A percentile compares a stretch with the other conserved stretches of the same genome.
These are phyloP conservation scores for Wickerhamomyces chaumierensis DNA, from an alignment of 805 yeast genomes.

Conservation along the genomic window DNA sequence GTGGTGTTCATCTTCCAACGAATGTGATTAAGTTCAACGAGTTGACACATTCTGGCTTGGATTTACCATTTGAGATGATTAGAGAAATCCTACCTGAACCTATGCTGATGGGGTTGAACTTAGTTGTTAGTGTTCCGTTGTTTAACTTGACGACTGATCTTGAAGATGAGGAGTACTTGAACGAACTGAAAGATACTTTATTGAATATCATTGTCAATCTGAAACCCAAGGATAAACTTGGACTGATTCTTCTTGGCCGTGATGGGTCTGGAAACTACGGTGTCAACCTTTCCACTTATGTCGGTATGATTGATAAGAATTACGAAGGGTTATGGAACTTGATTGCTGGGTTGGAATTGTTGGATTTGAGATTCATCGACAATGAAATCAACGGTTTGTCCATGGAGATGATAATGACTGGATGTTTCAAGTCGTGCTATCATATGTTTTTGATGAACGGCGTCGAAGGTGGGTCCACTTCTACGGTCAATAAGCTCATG, in stretches of 20 bases:
- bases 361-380: constrained; percentile 1
- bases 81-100: constrained; percentile 30
- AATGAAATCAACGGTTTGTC: constrained; percentile 1
- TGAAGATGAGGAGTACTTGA: constrained; percentile 20
- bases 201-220: constrained; percentile 19
- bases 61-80: constrained; percentile 28
- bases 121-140: constrained; percentile 32
- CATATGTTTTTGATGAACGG: constrained; percentile 3
- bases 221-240: constrained; percentile 29
- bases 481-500: not conserved
- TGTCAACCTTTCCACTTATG: constrained; percentile 27
- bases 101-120: constrained; percentile 26
- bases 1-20: constrained; percentile 26
- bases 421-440: constrained; percentile 6
- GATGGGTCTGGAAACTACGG: constrained; percentile 26
- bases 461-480: not conserved
- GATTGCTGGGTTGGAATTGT: constrained; percentile 24
- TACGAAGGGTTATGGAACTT: constrained; percentile 43
- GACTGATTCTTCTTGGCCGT: constrained; percentile 36
- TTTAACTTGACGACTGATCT: constrained; percentile 19
- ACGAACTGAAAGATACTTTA: constrained; percentile 17
- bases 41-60: constrained; percentile 26
- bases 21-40: constrained; percentile 28
- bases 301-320: constrained; percentile 31
- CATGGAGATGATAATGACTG: constrained; percentile 1